These are phyloP conservation scores for Sugiyamaella pinicola DNA, from an alignment of 1,139 yeast species.

Conservation along the genomic window DNA sequence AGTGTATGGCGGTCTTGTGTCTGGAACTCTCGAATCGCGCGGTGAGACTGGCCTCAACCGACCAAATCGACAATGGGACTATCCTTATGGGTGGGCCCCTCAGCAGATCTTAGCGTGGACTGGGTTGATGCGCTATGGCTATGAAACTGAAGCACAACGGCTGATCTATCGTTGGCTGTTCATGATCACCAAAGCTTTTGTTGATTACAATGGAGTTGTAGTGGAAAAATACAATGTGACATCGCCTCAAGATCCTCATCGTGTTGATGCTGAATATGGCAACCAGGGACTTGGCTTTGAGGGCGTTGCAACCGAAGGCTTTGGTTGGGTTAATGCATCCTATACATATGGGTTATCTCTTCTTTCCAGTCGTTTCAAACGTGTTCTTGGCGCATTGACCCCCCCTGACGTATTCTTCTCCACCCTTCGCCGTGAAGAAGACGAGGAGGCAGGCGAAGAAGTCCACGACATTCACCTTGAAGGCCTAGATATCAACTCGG, in stretches of 20 bases:
- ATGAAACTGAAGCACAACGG: conserved; percentile 63
- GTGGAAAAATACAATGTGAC: conserved; percentile 96
- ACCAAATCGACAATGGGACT: conserved; percentile 97
- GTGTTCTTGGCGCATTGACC: conserved; percentile 82
- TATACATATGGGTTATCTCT: conserved; percentile 73
- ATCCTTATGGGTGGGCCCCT: conserved; percentile 98
- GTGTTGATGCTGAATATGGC: conserved; percentile 95
- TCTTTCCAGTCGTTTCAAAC: conserved; percentile 65
- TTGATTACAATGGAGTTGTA: conserved; percentile 91
- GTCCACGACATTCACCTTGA: conserved; percentile 3
- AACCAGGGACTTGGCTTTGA: conserved; percentile 92
- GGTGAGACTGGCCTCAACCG: conserved; percentile 70
- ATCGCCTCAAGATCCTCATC: conserved; percentile 79
- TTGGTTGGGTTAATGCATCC: conserved; percentile 94
- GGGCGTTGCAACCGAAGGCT: conserved; percentile 93
- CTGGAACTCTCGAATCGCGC: conserved; percentile 78
- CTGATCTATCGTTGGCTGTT: conserved; percentile 85
- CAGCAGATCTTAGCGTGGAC: conserved; percentile 95
- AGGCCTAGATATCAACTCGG: conserved; percentile 6
- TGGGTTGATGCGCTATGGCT: conserved; percentile 78
- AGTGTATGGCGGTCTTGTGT: conserved; percentile 83
- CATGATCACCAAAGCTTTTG: conserved; percentile 89
- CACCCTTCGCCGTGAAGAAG: conserved; percentile 18
- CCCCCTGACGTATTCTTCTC: conserved; percentile 71
- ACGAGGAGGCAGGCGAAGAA: conserved; percentile 11